Evolutionary conservation across 225 moss, liverwort and hornwort species (phyloP), one percentile per base, ranked within the genome.

Genomic region (Neckera pumila): DNA sequence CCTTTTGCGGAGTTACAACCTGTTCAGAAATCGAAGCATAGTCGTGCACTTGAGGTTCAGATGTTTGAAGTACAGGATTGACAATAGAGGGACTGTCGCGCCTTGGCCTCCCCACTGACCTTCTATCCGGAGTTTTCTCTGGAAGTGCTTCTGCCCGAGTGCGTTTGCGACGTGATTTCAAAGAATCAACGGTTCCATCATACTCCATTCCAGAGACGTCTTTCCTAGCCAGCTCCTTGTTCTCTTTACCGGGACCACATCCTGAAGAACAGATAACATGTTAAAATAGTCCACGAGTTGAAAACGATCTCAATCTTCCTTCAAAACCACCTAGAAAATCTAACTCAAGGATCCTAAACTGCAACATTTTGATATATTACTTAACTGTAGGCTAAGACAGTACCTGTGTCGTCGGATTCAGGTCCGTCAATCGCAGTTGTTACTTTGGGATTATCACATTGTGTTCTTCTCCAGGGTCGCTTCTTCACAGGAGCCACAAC

Each of bases 401-500:
- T 67, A 92, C 89, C 92, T 92, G 66, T 65, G 73, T 53, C 58
- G 21, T 57, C 42, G 54, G 85, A 70, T n/a, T 38, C 64, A 79
- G 43, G 69, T 66, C 10, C 87, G 56, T 80, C 76, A 16, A 30
- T 63, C 17, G 57, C 65, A 76, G 83, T 33, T 69, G 79, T 53
- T 43, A 42, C 54, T 43, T 64, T 87, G 4, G 64, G 59, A 51
- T 67, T 64, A 12, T 83, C 84, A 75, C 74, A 79, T 23, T 77
- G 79, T 28, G 84, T 77, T 57, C 73, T 89, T 86, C 62, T 90
- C 85, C 89, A 88, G 59, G 92, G 86, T 9, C 88, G 88, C 82
- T 94, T 91, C 91, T 89, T 92, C 87, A 89, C 65, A 62, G 87
- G 80, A 62, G 87, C 75, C 57, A 88, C 84, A 47, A 85, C 45